A percentile compares a stretch with the other conserved stretches of the same genome.
Conservation (phyloP, 352 stramenopile genomes). For the Phytophthora cactorum region DNA sequence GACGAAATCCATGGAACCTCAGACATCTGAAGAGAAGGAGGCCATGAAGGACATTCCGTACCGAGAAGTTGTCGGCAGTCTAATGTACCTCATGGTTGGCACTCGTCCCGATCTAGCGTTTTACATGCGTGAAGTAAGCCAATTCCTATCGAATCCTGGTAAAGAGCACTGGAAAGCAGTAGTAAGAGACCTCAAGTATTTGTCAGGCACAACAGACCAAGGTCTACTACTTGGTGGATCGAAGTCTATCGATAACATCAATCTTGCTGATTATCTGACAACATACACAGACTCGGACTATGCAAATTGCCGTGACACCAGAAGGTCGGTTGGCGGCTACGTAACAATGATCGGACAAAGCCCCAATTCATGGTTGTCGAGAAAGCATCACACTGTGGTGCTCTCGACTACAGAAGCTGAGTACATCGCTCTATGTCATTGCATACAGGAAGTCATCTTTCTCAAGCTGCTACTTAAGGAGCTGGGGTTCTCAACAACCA, state of each 20-base stretch:
- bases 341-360: background rate
- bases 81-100: constrained; percentile 10
- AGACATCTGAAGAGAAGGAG: background rate
- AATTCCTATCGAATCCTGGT: constrained; percentile 2
- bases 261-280: background rate
- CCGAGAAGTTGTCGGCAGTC: background rate
- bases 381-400: background rate
- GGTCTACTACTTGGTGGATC: background rate
- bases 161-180: constrained; percentile 9
- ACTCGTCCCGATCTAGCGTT: background rate
- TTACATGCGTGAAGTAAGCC: constrained; percentile 3
- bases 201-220: background rate
- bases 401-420: background rate
- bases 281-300: background rate
- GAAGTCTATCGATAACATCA: background rate
- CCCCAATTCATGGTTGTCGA: no score
- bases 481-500: background rate
- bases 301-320: background rate
- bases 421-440: background rate
- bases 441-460: background rate
- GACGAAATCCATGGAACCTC: background rate
- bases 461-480: background rate
- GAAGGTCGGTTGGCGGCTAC: background rate
- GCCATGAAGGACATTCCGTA: constrained; percentile 3
- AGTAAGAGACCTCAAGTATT: background rate